These are phyloP conservation scores for Leptographium radiaticola DNA, from an alignment of 2,329 filamentous ascomycete species.

Conservation along the genomic window DNA sequence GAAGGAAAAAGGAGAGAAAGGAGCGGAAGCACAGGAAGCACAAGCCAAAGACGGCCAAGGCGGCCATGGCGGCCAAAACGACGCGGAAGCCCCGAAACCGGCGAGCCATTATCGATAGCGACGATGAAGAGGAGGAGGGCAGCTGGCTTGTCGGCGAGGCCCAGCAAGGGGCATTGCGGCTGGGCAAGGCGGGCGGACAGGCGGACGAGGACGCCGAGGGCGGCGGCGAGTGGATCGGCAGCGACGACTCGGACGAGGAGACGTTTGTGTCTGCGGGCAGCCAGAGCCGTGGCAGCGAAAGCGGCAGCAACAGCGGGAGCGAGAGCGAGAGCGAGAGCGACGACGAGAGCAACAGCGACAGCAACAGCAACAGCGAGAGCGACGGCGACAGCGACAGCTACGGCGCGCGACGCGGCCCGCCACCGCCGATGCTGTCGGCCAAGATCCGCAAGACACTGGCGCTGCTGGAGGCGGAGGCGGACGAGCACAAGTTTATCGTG, in stretches of 20 bases:
- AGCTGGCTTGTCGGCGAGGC: constrained; percentile 69
- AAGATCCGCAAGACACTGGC: constrained; percentile 81
- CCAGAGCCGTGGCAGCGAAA: not conserved
- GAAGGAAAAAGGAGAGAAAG: constrained; percentile 23
- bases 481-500: constrained; percentile 89
- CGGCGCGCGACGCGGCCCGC: not conserved
- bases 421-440: constrained; percentile 46
- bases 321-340: not conserved
- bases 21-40: constrained; percentile 21
- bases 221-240: constrained; percentile 64
- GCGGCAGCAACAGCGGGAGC: constrained; percentile 1
- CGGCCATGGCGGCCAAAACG: not conserved
- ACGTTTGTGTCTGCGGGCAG: not conserved
- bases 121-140: constrained; percentile 44
- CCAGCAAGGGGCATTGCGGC: constrained; percentile 43
- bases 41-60: constrained; percentile 15
- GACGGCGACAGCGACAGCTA: not conserved
- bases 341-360: not conserved
- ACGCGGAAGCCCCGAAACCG: constrained; percentile 32
- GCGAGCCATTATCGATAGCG: constrained; percentile 51
- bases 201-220: constrained; percentile 63
- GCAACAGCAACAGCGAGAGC: constrained; percentile 10
- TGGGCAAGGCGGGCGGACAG: constrained; percentile 70
- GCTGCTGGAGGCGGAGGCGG: constrained; percentile 66
- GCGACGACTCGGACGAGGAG: constrained; percentile 54